Conservation (phyloP, 2,329 filamentous ascomycete species). For the Verticillium tricorpus region DNA sequence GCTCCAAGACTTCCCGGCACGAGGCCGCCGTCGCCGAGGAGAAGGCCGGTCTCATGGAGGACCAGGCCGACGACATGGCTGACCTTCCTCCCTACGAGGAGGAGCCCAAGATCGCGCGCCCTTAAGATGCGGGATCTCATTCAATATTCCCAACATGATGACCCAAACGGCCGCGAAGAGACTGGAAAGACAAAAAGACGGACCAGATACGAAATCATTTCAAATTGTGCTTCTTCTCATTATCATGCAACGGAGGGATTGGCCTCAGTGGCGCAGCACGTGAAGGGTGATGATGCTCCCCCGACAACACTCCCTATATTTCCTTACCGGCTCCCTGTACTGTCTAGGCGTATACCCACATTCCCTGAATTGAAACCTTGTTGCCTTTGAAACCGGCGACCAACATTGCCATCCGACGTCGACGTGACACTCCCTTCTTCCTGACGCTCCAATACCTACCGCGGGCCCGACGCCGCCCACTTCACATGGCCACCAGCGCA, state of each 20-base stretch:
- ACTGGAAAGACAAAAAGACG: neutral
- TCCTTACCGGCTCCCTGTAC: neutral
- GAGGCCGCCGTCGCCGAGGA: conserved; percentile 38
- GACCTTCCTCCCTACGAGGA: conserved; percentile 21
- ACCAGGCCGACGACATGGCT: conserved; percentile 22
- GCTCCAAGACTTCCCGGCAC: conserved; percentile 27
- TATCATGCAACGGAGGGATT: neutral
- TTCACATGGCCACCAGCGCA: conserved; percentile 7
- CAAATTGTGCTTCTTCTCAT: neutral
- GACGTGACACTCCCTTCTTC: neutral
- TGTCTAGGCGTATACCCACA: conserved; percentile 2
- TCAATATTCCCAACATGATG: neutral
- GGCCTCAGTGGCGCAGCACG: neutral
- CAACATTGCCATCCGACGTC: neutral
- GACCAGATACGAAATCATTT: neutral
- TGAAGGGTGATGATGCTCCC: neutral
- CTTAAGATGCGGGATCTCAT: neutral
- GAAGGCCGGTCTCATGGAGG: conserved; percentile 44
- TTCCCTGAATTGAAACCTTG: conserved; percentile 3
- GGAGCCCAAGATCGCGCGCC: conserved; percentile 3
- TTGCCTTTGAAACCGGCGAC: neutral
- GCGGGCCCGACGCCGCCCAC: too few relatives aligned
- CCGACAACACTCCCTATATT: neutral
- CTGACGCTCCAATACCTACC: neutral
- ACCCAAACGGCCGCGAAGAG: neutral